Evolutionary conservation across 2,329 filamentous ascomycete genomes (phyloP), one percentile per base, ranked within the genome.

Genomic region (Alternaria viburni): DNA sequence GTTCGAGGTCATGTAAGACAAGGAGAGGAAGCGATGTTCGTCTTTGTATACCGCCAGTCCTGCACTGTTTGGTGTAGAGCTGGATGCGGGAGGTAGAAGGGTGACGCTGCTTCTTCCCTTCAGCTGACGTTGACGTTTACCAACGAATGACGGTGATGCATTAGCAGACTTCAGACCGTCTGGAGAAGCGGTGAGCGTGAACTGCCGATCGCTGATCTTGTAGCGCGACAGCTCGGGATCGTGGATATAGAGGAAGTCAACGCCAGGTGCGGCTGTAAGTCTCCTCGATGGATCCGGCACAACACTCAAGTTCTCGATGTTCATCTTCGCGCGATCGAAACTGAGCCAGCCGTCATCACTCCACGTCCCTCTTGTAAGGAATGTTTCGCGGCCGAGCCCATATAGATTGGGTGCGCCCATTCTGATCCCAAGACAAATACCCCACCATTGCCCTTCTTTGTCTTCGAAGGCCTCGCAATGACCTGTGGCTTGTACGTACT

Each of bases 31-130:
- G n/a, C 67, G 66, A 26, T 69, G 60, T 32, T 71, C 68, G 43
- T 71, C 68, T 59, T 70, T 70, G 60, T 65, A 71, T 5, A 69
- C 43, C 3, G 57, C 61, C 5, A 69, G 13, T 13, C 68, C 67
- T 28, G 62, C 56, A 1, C 12, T 54, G 11, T 28, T 3, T 5
- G 41, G 9, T 9, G 54, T 43, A 3, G 12, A 15, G 13, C 19
- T 26, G 6, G 6, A 23, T 23, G 13, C 6, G 7, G 46, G 41
- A n/a, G 28, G 17, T 49, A 41, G n/a, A 17, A 55, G n/a, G 0
- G 47, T 61, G 17, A 54, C 66, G 19, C 30, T 65, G 46, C 64
- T 69, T 21, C 12, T 25, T 8, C 66, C 66, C 2, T 69, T 9
- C 7, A 70, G 17, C 2, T 21, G 36, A 6, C 65, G 61, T 23